Evolutionary conservation across 441 rosid genomes (phyloP), one percentile per base, ranked within the genome.

Genomic region (Brassica balearica): DNA sequence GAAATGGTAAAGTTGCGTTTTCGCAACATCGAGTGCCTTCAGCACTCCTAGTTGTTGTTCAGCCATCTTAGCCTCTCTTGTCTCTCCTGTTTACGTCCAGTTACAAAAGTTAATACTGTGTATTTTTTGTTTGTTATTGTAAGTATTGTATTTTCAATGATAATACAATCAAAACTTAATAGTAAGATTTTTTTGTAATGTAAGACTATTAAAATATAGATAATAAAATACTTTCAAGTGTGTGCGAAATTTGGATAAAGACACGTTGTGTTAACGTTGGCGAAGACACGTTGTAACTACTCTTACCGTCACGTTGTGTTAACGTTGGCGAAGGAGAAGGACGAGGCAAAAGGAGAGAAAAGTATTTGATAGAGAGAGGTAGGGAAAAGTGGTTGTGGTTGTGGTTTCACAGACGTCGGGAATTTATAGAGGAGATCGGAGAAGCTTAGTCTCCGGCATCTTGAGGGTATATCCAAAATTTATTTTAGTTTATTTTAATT

Each of bases 221-320:
- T 6, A 55, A 36, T 20, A 65, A 36, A 34, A 58, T 20, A 34
- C 11, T 19, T 11, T 19, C 25, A 68, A 53, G 56, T 19, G 11
- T 66, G 56, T 11, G 29, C 63, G 23, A 61, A 63, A 61, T 4
- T 27, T 27, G 5, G 4, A 27, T 34, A 76, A 74, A 74, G 55
- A 61, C 25, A 32, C 63, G 74, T 8, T 76, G 10, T 61, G 74
- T 48, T 69, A 32, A 9, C 61, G 11, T 48, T 60, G 38, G 53
- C 23, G 6, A 29, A 15, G 4, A n/a, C n/a, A n/a, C n/a, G n/a
- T n/a, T n/a, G n/a, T n/a, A n/a, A n/a, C n/a, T n/a, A n/a, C n/a
- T 61, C 74, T 69, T 34, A 76, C 79, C 79, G 55, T 69, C 25
- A 32, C 63, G 74, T 8, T 76, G 10, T 61, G 74, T 48, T 69